Conservation (phyloP, 331 rosid genomes). For the Rhamnella rubrinervis region DNA sequence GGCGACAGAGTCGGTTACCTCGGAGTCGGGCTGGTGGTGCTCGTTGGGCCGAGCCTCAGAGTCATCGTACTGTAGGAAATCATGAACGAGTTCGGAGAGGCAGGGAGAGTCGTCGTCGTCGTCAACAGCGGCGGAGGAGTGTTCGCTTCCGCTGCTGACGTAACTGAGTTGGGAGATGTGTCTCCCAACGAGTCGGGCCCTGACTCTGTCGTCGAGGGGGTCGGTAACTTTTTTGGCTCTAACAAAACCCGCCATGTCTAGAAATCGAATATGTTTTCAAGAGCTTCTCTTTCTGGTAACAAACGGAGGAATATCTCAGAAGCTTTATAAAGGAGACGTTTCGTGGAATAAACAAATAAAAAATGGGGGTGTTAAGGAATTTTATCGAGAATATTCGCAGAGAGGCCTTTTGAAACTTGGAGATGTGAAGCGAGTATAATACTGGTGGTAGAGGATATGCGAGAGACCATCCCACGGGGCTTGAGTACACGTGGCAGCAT, state of each 20-base stretch:
- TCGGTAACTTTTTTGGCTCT: conserved; percentile 60
- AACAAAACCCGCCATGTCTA: conserved; percentile 25
- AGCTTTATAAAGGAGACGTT: not conserved
- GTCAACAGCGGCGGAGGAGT: conserved; percentile 48
- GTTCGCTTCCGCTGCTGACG: conserved; percentile 76
- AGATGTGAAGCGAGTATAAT: not conserved
- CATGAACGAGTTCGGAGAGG: conserved; percentile 66
- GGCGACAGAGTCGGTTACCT: conserved; percentile 21
- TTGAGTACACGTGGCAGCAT: conserved; percentile 25
- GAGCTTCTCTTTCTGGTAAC: not conserved
- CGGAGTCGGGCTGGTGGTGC: conserved; percentile 24
- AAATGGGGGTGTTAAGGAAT: not conserved
- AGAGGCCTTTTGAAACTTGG: not conserved
- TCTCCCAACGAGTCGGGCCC: conserved; percentile 55
- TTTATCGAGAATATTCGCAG: conserved; percentile 31
- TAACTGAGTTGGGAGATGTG: conserved; percentile 33
- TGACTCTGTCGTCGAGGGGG: conserved; percentile 65
- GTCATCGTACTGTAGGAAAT: conserved; percentile 47
- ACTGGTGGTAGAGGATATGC: conserved; percentile 20
- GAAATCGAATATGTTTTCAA: not conserved
- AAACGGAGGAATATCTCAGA: not conserved
- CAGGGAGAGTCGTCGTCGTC: conserved; percentile 42
- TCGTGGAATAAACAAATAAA: not conserved
- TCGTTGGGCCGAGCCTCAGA: not conserved
- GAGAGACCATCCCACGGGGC: conserved; percentile 7